Conservation (phyloP, 2,329 filamentous ascomycete genomes). For the Emergomyces pasteurianus region DNA sequence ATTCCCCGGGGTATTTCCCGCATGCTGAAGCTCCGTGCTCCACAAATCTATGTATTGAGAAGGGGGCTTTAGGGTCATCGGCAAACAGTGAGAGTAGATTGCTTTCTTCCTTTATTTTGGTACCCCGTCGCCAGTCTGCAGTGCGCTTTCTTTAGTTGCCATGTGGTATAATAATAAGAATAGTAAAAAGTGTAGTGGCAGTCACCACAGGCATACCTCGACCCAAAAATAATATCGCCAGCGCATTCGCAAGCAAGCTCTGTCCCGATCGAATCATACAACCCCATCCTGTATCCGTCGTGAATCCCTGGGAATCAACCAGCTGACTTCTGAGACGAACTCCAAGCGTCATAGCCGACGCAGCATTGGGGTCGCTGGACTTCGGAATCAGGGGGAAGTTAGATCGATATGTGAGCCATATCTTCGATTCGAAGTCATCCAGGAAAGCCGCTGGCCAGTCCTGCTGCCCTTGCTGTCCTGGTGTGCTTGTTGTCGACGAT, state of each 20-base stretch:
- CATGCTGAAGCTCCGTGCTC: conserved; percentile 74
- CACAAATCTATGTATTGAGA: conserved; percentile 93
- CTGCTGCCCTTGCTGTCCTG: conserved; percentile 14
- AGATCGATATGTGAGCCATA: conserved; percentile 95
- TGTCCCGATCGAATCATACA: conserved; percentile 98
- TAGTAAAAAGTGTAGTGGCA: neutral
- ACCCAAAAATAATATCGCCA: conserved; percentile 61
- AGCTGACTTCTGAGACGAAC: conserved; percentile 75
- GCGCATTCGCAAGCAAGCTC: conserved; percentile 77
- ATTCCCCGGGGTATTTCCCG: conserved; percentile 90
- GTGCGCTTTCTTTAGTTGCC: conserved; percentile 12
- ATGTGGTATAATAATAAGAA: neutral
- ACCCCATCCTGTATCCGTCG: conserved; percentile 91
- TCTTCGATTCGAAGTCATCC: conserved; percentile 79
- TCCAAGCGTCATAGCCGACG: conserved; percentile 62
- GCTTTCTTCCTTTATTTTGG: conserved; percentile 48
- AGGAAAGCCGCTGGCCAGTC: conserved; percentile 80
- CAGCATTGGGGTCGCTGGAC: conserved; percentile 60
- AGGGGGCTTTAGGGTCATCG: conserved; percentile 73
- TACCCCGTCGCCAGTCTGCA: conserved; percentile 58
- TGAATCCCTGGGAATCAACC: conserved; percentile 68
- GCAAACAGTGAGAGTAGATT: conserved; percentile 70
- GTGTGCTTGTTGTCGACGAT: neutral
- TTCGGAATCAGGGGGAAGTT: conserved; percentile 74
- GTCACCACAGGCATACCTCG: conserved; percentile 46